Evolutionary conservation across 768 basidiomycete species (phyloP).

Genomic region (Suillus sp.): DNA sequence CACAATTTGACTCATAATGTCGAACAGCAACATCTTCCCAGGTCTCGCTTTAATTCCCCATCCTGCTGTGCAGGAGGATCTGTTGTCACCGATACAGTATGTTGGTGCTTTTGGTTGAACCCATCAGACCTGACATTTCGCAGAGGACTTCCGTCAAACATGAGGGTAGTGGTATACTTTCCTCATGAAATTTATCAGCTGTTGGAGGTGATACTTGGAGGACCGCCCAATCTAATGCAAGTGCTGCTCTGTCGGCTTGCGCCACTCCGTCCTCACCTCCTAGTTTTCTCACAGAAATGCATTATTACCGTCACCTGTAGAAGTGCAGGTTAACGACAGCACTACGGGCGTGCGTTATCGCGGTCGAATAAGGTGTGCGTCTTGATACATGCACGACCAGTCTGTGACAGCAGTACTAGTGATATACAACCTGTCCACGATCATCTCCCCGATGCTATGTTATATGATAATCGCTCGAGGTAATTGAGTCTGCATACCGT

Average conservation of each 20-base stretch:
- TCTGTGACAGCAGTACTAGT: background rate
- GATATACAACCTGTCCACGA: background rate
- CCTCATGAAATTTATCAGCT: background rate
- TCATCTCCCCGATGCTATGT: background rate
- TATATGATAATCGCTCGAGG: background rate
- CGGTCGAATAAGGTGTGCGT: background rate
- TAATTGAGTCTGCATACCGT: background rate
- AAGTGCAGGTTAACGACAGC: background rate
- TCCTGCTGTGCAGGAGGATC: too few relatives aligned
- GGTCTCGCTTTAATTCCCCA: too few relatives aligned
- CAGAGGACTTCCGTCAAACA: background rate
- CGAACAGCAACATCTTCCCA: too few relatives aligned
- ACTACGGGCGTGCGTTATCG: background rate
- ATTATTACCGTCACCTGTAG: background rate
- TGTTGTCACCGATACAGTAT: background rate
- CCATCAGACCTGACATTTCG: background rate
- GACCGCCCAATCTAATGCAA: background rate
- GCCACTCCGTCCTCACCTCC: background rate
- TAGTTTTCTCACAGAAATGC: background rate
- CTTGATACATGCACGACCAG: background rate
- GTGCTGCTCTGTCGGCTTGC: background rate
- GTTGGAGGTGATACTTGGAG: background rate
- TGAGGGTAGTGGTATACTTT: background rate
- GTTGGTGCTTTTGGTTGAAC: background rate
- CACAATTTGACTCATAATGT: too few relatives aligned